These are phyloP conservation scores for Saitoella complicata DNA, from an alignment of 805 yeast species.

Conservation along the genomic window DNA sequence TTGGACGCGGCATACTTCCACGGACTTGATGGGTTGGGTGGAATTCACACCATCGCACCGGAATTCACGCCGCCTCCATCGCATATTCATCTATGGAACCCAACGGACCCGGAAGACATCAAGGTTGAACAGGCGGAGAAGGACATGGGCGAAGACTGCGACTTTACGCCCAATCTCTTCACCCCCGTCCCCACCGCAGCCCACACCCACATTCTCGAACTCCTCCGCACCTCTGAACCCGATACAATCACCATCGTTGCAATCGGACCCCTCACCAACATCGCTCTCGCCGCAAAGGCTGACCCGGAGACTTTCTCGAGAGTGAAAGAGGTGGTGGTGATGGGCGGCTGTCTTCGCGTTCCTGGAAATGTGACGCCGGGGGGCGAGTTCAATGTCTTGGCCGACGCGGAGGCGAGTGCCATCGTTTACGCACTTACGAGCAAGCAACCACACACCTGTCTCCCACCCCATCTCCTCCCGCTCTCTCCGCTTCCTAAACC, in stretches of 20 bases:
- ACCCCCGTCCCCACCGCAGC: conserved; percentile 17
- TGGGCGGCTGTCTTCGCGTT: conserved; percentile 25
- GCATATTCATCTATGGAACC: conserved; percentile 11
- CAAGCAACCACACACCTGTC: no score
- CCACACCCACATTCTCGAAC: conserved; percentile 22
- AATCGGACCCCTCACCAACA: conserved; percentile 26
- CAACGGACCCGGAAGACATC: conserved; percentile 3
- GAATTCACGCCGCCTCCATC: conserved; percentile 20
- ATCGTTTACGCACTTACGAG: conserved; percentile 10
- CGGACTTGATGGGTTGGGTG: conserved; percentile 27
- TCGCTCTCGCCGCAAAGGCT: conserved; percentile 25
- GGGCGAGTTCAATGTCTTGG: conserved; percentile 28
- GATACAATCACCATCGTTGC: conserved; percentile 24
- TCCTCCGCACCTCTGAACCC: conserved; percentile 21
- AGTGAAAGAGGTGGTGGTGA: conserved; percentile 20
- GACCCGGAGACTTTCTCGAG: conserved; percentile 23
- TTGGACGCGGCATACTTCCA: conserved; percentile 26
- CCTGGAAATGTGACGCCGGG: conserved; percentile 27
- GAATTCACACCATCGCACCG: conserved; percentile 22
- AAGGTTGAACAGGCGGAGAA: conserved; percentile 3
- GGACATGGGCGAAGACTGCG: conserved; percentile 11
- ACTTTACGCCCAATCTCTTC: conserved; percentile 8
- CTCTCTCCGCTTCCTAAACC: no score
- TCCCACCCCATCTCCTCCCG: no score
- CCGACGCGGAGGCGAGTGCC: conserved; percentile 28